Percentiles rank a stretch among this genome's conserved stretches.
Conservation (phyloP, 257 asterid species). For the Nicotiana noctiflora region DNA sequence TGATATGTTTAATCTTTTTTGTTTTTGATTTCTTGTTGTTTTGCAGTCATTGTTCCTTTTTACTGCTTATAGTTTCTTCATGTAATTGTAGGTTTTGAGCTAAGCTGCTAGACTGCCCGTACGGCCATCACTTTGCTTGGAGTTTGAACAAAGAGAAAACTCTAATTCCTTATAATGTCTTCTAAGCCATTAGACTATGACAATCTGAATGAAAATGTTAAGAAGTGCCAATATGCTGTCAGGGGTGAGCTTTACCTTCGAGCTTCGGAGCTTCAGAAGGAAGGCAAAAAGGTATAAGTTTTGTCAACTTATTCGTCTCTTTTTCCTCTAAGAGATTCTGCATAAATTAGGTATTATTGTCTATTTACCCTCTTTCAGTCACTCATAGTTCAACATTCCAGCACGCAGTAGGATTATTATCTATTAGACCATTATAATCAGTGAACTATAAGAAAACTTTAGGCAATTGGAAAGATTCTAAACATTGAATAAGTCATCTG, state of each 20-base stretch:
- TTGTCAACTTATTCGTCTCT: not conserved
- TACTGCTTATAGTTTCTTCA: not conserved
- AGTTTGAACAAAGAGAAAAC: conserved; percentile 8
- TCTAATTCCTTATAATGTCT: conserved; percentile 33
- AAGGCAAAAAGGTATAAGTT: conserved; percentile 82
- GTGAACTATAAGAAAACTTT: not conserved
- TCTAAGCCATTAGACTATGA: conserved; percentile 75
- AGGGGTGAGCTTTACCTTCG: conserved; percentile 99
- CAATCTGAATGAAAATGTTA: conserved; percentile 87
- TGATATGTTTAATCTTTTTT: not conserved
- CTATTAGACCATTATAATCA: not conserved
- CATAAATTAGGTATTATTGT: too few relatives aligned
- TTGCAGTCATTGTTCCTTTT: not conserved
- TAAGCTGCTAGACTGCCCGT: not conserved
- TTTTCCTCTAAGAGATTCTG: not conserved
- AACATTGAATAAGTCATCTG: not conserved
- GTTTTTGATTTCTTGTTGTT: not conserved
- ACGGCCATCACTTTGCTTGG: not conserved
- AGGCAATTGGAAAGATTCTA: not conserved
- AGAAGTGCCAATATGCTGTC: conserved; percentile 97
- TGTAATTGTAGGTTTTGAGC: conserved; percentile 6
- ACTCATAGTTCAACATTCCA: not conserved
- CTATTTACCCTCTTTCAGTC: too few relatives aligned
- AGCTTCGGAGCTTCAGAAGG: conserved; percentile 99
- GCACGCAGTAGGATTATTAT: not conserved